A percentile compares a stretch with the other conserved stretches of the same genome.
Evolutionary conservation across 108 stramenopile genomes (phyloP).

Genomic region (Schizochytrium sp.): DNA sequence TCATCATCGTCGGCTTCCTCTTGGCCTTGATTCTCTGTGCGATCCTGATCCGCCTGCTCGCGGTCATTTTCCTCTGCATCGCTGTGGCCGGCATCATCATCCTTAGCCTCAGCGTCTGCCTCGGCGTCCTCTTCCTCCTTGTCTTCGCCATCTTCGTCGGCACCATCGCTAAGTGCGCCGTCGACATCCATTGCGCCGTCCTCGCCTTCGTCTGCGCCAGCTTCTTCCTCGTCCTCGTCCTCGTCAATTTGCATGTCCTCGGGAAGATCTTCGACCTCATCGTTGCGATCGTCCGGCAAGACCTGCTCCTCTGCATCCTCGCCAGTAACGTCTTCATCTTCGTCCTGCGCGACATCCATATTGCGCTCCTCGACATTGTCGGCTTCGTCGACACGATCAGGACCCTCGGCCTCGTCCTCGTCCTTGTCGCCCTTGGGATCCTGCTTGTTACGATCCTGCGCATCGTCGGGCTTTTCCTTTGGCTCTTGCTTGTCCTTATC

Average conservation of each 20-base stretch:
- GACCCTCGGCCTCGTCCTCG: slow-evolving; percentile 29
- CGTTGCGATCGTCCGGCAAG: slow-evolving; percentile 46
- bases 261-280: slow-evolving; percentile 23
- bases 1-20: slow-evolving; percentile 36
- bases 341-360: slow-evolving; percentile 66
- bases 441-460: slow-evolving; percentile 46
- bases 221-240: slow-evolving; percentile 34
- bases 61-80: slow-evolving; percentile 3
- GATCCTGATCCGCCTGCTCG: slow-evolving; percentile 11
- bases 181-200: slow-evolving; percentile 32
- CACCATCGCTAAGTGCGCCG: neutral
- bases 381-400: slow-evolving; percentile 5
- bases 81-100: slow-evolving; percentile 19
- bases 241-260: neutral
- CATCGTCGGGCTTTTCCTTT: slow-evolving; percentile 40
- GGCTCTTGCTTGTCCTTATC: slow-evolving; percentile 38
- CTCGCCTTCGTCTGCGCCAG: slow-evolving; percentile 23
- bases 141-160: neutral
- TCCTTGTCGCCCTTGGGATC: slow-evolving; percentile 44
- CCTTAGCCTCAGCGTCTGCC: slow-evolving; percentile 28
- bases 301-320: slow-evolving; percentile 48
- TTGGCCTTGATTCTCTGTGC: slow-evolving; percentile 12
- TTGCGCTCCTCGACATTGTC: slow-evolving; percentile 59
- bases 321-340: slow-evolving; percentile 48
- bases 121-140: slow-evolving; percentile 19